Evolutionary conservation across 768 basidiomycete species (phyloP).

Genomic region (Cystobasidium tubakii): DNA sequence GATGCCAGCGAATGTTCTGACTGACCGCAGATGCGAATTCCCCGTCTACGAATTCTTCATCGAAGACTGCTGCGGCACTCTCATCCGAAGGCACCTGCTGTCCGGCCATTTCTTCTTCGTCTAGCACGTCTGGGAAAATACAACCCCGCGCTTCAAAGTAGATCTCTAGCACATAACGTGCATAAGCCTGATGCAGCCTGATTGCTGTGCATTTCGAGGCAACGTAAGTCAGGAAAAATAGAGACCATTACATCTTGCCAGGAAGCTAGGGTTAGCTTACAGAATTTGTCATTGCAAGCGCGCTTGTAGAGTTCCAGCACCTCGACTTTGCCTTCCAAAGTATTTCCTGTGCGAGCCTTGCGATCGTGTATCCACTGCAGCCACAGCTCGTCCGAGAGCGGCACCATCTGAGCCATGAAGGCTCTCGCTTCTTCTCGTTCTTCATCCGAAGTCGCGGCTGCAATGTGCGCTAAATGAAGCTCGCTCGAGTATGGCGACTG

Average conservation of each 20-base stretch:
- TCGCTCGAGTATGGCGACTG: constrained; percentile 16
- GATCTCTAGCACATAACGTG: not conserved
- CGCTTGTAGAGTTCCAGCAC: constrained; percentile 31
- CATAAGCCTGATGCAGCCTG: constrained; percentile 2
- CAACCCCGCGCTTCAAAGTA: constrained; percentile 12
- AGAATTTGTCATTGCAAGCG: constrained; percentile 11
- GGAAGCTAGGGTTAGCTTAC: not conserved
- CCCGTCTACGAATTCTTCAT: constrained; percentile 29
- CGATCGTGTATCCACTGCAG: constrained; percentile 23
- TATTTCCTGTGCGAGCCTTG: not conserved
- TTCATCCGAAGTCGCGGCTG: not conserved
- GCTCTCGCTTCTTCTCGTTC: constrained; percentile 23
- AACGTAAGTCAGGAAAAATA: too few relatives aligned
- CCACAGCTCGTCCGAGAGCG: constrained; percentile 4
- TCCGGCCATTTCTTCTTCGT: constrained; percentile 4
- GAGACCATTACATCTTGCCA: too few relatives aligned
- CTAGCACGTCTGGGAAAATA: not conserved
- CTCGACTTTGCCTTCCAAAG: constrained; percentile 14
- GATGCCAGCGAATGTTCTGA: constrained; percentile 24
- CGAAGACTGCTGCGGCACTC: constrained; percentile 21
- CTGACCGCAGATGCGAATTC: constrained; percentile 9
- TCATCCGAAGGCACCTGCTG: not conserved
- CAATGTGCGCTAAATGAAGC: constrained; percentile 12
- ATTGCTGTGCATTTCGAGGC: not conserved
- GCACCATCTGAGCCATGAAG: constrained; percentile 27